Percentiles rank a stretch among this genome's conserved stretches.
Evolutionary conservation across 768 basidiomycete species (phyloP).

Genomic region (Tephrocybe rancida): DNA sequence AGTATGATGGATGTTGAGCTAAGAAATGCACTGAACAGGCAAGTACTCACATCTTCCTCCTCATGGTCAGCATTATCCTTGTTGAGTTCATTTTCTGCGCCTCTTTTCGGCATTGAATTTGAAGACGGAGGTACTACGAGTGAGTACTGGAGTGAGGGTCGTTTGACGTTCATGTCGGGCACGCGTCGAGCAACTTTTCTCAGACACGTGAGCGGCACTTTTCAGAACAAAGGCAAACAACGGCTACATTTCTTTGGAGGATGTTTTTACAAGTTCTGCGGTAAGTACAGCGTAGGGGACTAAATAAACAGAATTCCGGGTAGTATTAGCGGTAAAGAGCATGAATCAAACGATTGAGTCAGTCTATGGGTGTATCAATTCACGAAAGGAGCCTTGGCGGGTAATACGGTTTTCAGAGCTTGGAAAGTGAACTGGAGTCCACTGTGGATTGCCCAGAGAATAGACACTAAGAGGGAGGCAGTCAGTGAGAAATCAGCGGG

Average conservation of each 20-base stretch:
- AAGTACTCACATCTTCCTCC: constrained; percentile 30
- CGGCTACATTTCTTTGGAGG: background rate
- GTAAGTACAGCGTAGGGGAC: constrained; percentile 11
- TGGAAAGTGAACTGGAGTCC: constrained; percentile 55
- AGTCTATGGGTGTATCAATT: constrained; percentile 27
- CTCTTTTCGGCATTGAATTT: constrained; percentile 52
- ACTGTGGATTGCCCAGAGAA: constrained; percentile 62
- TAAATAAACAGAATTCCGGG: constrained; percentile 5
- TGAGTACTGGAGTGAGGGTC: background rate
- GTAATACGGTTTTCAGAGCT: constrained; percentile 48
- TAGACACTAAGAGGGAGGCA: constrained; percentile 45
- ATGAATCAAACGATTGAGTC: constrained; percentile 1
- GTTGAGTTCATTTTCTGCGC: constrained; percentile 70
- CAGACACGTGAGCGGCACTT: constrained; percentile 11
- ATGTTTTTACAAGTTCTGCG: constrained; percentile 12
- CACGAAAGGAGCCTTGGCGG: constrained; percentile 44
- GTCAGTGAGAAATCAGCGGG: constrained; percentile 7
- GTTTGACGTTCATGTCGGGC: background rate
- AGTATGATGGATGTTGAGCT: background rate
- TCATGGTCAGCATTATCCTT: constrained; percentile 55
- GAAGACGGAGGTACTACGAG: background rate
- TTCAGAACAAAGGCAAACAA: background rate
- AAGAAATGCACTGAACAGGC: background rate
- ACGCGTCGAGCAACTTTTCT: constrained; percentile 11
- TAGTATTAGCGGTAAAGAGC: background rate